These are phyloP conservation scores for Calonectria hawksworthii DNA, from an alignment of 2,329 filamentous ascomycete species.

Conservation along the genomic window DNA sequence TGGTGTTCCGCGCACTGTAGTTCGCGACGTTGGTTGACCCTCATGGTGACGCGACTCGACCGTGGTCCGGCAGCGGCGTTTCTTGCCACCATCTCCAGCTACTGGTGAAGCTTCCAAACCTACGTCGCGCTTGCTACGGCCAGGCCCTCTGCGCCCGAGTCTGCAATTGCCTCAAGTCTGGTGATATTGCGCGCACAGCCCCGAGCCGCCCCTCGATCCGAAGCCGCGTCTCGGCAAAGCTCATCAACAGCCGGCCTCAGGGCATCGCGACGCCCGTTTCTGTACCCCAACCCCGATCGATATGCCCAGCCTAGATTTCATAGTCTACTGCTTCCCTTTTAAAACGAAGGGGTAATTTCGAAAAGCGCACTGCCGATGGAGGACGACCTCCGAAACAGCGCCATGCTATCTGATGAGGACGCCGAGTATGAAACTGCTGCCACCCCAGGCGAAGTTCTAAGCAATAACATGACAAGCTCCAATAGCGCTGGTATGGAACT, in stretches of 20 bases:
- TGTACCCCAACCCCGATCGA: slow-evolving; percentile 41
- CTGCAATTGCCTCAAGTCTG: slow-evolving; percentile 13
- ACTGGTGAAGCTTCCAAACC: slow-evolving; percentile 13
- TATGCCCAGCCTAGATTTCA: slow-evolving; percentile 46
- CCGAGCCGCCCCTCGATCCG: slow-evolving; percentile 28
- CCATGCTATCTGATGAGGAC: slow-evolving; percentile 65
- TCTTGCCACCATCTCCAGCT: slow-evolving; percentile 27
- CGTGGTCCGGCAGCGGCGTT: slow-evolving; percentile 30
- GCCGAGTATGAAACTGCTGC: slow-evolving; percentile 57
- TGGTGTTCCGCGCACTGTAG: slow-evolving; percentile 47
- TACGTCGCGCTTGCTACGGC: slow-evolving; percentile 28
- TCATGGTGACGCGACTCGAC: slow-evolving; percentile 42
- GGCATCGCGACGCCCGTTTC: slow-evolving; percentile 40
- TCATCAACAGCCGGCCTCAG: slow-evolving; percentile 43
- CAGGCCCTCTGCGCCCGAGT: not conserved
- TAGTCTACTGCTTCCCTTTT: slow-evolving; percentile 33
- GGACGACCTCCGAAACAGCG: slow-evolving; percentile 70
- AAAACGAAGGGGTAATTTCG: slow-evolving; percentile 55
- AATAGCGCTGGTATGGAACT: slow-evolving; percentile 4
- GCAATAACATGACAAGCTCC: slow-evolving; percentile 38
- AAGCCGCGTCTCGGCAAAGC: slow-evolving; percentile 39
- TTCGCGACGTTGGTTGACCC: slow-evolving; percentile 42
- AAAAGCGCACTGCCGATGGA: slow-evolving; percentile 68
- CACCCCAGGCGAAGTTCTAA: slow-evolving; percentile 47
- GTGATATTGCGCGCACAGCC: slow-evolving; percentile 10